Evolutionary conservation across 208 protist species (phyloP).

Genomic region (Crithidia mellificae): DNA sequence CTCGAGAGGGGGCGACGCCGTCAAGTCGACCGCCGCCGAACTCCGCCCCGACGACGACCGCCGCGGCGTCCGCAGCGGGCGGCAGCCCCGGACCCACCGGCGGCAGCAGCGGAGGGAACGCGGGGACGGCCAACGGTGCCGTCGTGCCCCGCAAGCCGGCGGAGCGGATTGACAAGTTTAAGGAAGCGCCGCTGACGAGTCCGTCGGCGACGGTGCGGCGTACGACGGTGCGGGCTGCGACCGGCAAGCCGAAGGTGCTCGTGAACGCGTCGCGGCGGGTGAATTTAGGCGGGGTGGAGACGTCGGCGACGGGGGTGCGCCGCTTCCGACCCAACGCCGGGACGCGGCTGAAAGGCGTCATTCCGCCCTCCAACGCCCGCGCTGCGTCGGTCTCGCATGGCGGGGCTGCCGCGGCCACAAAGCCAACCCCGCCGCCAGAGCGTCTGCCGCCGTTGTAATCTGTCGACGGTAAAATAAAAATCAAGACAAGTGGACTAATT

Average conservation of each 20-base stretch:
- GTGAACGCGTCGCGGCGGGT: slow-evolving; percentile 2
- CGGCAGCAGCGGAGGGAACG: no score
- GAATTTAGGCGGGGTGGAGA: neutral
- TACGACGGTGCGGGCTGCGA: slow-evolving; percentile 16
- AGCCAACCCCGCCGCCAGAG: slow-evolving; percentile 4
- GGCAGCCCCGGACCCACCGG: no score
- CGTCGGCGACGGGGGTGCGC: slow-evolving; percentile 1
- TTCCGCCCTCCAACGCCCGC: slow-evolving; percentile 5
- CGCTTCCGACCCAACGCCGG: slow-evolving; percentile 6
- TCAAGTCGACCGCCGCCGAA: neutral
- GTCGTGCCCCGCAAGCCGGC: neutral
- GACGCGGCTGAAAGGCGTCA: neutral
- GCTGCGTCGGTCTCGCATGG: neutral
- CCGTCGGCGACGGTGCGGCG: slow-evolving; percentile 28
- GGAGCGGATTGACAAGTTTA: slow-evolving; percentile 25
- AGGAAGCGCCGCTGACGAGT: slow-evolving; percentile 22
- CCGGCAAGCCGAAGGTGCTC: slow-evolving; percentile 7
- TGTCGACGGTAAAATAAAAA: neutral
- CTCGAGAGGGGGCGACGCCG: neutral
- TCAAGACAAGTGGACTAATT: neutral
- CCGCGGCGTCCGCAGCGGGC: neutral
- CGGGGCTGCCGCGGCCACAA: neutral
- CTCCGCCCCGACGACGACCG: neutral
- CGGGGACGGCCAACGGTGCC: no score
- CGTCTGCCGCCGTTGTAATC: slow-evolving; percentile 22